phyloP scores from a whole-genome alignment of 1,284 basidiomycete genomes.

The Ganoderma lingzhi region DNA sequence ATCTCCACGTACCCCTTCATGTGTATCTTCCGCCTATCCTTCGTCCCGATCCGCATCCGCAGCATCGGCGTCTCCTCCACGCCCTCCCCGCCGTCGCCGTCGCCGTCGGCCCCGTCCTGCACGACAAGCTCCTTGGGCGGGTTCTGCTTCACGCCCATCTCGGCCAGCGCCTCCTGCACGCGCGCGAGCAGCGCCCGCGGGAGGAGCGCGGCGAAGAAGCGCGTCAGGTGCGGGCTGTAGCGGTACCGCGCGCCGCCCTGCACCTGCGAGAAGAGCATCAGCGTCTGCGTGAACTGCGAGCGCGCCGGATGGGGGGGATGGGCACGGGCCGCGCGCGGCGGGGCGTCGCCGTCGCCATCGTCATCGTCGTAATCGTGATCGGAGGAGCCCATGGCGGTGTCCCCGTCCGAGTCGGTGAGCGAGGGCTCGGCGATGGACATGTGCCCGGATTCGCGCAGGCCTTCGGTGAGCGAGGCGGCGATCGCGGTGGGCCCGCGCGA shows the following conservation, averaged over 20 bases:
- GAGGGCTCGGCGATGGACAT: conserved; percentile 69
- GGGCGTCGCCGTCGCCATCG: conserved; percentile 28
- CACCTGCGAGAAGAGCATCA: conserved; percentile 58
- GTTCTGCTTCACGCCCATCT: conserved; percentile 61
- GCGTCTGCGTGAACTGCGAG: conserved; percentile 65
- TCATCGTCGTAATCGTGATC: conserved; percentile 42
- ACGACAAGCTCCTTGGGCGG: conserved; percentile 37
- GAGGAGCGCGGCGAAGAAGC: conserved; percentile 71
- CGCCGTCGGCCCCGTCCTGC: conserved; percentile 22
- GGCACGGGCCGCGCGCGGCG: background rate
- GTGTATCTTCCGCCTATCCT: conserved; percentile 63
- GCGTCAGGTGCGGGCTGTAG: conserved; percentile 77
- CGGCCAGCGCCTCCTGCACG: conserved; percentile 58
- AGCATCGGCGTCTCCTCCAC: conserved; percentile 34
- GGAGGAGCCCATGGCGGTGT: conserved; percentile 55
- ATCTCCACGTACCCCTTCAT: conserved; percentile 78
- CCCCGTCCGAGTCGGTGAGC: conserved; percentile 47
- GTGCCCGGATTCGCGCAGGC: conserved; percentile 73
- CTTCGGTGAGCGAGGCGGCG: conserved; percentile 75
- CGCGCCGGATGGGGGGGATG: conserved; percentile 18
- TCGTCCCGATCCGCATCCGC: conserved; percentile 69
- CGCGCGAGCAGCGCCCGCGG: conserved; percentile 60
- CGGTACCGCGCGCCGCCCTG: conserved; percentile 72
- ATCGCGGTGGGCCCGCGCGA: conserved; percentile 58
- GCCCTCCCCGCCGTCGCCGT: conserved; percentile 12